Percentiles rank a stretch among this genome's conserved stretches.
These are phyloP conservation scores for Rubus idaeus DNA, from an alignment of 306 rosid genomes.

Conservation along the genomic window DNA sequence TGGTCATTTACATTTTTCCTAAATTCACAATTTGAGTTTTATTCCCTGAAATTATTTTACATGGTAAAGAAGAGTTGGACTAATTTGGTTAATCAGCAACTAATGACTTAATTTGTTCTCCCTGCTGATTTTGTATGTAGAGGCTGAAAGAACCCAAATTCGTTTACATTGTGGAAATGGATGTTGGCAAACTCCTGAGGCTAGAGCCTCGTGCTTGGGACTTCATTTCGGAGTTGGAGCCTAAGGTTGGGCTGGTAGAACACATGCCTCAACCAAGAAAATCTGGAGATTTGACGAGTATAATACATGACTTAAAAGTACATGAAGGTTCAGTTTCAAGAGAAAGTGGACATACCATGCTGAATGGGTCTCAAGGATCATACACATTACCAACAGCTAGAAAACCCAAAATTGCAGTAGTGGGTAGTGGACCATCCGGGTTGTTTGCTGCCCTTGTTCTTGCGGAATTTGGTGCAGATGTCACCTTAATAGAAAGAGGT, in stretches of 20 bases:
- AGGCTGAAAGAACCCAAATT: conserved; percentile 86
- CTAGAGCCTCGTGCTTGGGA: conserved; percentile 84
- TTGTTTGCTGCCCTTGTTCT: conserved; percentile 88
- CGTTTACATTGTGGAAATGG: conserved; percentile 88
- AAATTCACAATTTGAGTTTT: not conserved
- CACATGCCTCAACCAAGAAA: conserved; percentile 42
- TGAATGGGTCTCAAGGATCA: conserved; percentile 33
- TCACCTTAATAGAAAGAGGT: conserved; percentile 96
- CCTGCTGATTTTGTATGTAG: conserved; percentile 35
- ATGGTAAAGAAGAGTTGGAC: not conserved
- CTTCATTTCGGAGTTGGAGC: conserved; percentile 76
- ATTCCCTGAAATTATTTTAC: not conserved
- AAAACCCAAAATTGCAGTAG: conserved; percentile 78
- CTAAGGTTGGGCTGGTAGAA: conserved; percentile 81
- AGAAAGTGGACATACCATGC: conserved; percentile 36
- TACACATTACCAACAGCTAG: conserved; percentile 19
- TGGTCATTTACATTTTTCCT: not conserved
- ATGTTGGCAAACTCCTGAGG: conserved; percentile 64
- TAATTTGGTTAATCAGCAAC: conserved; percentile 8
- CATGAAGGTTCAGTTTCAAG: conserved; percentile 20
- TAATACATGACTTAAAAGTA: conserved; percentile 47
- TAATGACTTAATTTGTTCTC: conserved; percentile 25
- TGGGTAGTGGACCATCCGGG: conserved; percentile 95
- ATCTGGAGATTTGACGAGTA: conserved; percentile 56
- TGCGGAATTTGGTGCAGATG: conserved; percentile 89